Conservation (phyloP, 2,329 filamentous ascomycete genomes). For the Colletotrichum noveboracense region DNA sequence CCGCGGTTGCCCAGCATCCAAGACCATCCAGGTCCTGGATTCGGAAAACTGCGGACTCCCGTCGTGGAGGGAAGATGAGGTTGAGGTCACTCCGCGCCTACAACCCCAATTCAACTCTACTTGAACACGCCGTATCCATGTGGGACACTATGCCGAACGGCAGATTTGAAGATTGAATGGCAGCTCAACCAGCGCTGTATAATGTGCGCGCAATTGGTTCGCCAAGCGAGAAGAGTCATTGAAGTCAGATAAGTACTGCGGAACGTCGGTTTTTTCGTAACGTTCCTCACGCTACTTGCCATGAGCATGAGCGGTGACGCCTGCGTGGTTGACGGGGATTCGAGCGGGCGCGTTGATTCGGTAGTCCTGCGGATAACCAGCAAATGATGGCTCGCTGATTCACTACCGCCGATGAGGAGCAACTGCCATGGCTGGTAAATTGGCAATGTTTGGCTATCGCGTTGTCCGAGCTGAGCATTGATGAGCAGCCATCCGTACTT, state of each 20-base stretch:
- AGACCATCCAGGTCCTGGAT: not conserved
- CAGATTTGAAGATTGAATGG: not conserved
- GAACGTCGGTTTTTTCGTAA: not conserved
- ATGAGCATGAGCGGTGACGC: not conserved
- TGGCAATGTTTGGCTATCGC: not conserved
- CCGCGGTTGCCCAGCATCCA: not conserved
- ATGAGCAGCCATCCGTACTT: not conserved
- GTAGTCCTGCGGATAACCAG: not conserved
- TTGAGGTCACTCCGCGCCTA: not conserved
- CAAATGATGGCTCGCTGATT: not conserved
- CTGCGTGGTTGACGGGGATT: not conserved
- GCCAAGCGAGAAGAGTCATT: not conserved
- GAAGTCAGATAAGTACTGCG: not conserved
- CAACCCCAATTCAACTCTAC: not conserved
- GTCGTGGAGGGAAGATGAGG: not conserved
- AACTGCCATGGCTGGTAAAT: not conserved
- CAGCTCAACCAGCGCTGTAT: not conserved
- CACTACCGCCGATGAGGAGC: not conserved
- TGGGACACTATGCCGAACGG: not conserved
- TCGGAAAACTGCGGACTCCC: not conserved
- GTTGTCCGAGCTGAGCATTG: not conserved
- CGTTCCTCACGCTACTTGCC: not conserved
- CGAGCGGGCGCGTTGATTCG: not conserved
- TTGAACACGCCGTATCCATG: not conserved
- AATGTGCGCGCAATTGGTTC: not conserved